Conservation (phyloP, 2,329 filamentous ascomycete species). For the Microcyclosporella mali region DNA sequence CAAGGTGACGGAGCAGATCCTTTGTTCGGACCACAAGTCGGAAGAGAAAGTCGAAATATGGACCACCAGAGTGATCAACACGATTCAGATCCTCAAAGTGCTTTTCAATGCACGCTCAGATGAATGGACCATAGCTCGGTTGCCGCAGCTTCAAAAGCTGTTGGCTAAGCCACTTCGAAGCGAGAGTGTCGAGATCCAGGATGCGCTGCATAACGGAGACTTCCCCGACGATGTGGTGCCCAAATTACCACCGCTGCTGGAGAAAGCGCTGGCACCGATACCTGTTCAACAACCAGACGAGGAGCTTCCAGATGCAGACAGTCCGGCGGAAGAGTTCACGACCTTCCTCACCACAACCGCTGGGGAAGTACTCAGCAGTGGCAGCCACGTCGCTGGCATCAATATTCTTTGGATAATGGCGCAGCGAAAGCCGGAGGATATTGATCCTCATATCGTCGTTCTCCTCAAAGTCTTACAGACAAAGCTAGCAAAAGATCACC, state of each 20-base stretch:
- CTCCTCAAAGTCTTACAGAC: conserved; percentile 91
- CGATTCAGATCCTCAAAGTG: conserved; percentile 83
- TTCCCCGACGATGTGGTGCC: conserved; percentile 59
- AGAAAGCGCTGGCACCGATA: conserved; percentile 79
- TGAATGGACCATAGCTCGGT: conserved; percentile 80
- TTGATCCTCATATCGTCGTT: conserved; percentile 80
- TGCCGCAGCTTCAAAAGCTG: conserved; percentile 74
- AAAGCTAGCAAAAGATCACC: conserved; percentile 89
- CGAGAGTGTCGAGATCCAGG: conserved; percentile 87
- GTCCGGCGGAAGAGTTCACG: conserved; percentile 78
- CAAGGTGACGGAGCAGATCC: conserved; percentile 79
- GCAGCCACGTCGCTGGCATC: conserved; percentile 78
- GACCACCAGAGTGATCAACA: conserved; percentile 83
- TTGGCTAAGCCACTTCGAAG: conserved; percentile 83
- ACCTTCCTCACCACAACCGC: conserved; percentile 78
- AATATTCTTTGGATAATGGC: conserved; percentile 92
- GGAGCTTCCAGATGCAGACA: conserved; percentile 62
- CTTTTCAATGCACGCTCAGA: conserved; percentile 81
- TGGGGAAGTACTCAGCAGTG: conserved; percentile 69
- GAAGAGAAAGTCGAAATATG: conserved; percentile 60
- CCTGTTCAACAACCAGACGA: conserved; percentile 71
- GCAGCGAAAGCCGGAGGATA: conserved; percentile 73
- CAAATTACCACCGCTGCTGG: conserved; percentile 64
- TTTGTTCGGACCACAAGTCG: conserved; percentile 62
- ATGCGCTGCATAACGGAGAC: conserved; percentile 74